Base-by-base conservation (phyloP, 345 rosid species). In the Murraya koenigii region DNA sequence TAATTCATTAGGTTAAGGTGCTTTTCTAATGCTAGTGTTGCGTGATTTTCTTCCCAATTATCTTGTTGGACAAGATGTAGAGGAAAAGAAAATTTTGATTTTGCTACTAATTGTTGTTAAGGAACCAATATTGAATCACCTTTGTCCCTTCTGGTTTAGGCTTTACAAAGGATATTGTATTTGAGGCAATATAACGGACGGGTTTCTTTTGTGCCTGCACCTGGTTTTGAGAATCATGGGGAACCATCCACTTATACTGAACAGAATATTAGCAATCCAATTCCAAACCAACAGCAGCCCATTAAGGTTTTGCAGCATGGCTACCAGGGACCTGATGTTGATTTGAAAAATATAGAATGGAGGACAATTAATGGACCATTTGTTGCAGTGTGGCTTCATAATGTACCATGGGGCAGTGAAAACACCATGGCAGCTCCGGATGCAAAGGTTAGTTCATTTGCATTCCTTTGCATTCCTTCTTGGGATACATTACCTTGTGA, bases 381-480 rank as follows among this genome's bases (percentile, higher is more conserved):
- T 89, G 77, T 96, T 84, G 89, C 97, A 54, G 80, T 96, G 75
- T 96, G 99, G 99, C 97, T 94, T 82, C 99, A 96, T 75, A 96
- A 96, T 80, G 99, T 94, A 60, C 95, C 98, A 35, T 96, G 98
- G 99, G 98, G 97, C 47, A 77, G 87, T 10, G 95, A 94, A 85
- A 87, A 85, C 77, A 80, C 84, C 74, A 80, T 91, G 90, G 97
- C 99, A 72, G 99, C 99, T 78, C 99, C 99, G 35, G 67, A 89
- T 66, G 99, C 98, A 3, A 88, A 94, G 98, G 99, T 94, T 80
- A 63, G 90, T 81, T 81, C 72, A 14, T 77, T 66, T 61, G 69
- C 39, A n/a, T 74, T 66, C 26, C 38, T 39, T 69, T n/a, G n/a
- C n/a, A n/a, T n/a, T n/a, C n/a, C n/a, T n/a, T n/a, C n/a, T 60